Conservation (phyloP, 2,329 filamentous ascomycete species). For the Chaetomiaceae sp. region DNA sequence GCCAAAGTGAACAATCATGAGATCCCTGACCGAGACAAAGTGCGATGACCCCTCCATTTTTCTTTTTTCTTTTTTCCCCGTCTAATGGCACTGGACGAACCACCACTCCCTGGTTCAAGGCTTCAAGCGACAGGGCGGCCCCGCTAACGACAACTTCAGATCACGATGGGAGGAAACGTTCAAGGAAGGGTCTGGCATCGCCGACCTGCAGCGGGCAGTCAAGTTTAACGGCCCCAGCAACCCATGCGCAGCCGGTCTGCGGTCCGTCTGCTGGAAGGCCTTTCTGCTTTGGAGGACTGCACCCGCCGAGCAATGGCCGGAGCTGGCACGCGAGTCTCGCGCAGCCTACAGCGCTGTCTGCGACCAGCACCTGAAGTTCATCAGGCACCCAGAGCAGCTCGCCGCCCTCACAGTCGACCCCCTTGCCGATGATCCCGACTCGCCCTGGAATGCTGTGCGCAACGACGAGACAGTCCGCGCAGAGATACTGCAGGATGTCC, state of each 20-base stretch:
- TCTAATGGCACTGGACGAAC: neutral
- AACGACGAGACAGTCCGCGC: conserved; percentile 77
- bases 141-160: conserved; percentile 38
- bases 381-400: conserved; percentile 79
- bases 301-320: conserved; percentile 63
- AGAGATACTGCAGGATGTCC: conserved; percentile 93
- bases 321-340: conserved; percentile 63
- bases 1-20: conserved; percentile 33
- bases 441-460: conserved; percentile 83
- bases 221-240: conserved; percentile 55
- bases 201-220: conserved; percentile 61
- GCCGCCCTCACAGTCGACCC: conserved; percentile 70
- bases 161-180: conserved; percentile 65
- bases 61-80: neutral
- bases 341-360: conserved; percentile 68
- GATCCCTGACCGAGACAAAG: conserved; percentile 52
- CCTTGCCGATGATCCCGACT: conserved; percentile 80
- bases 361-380: conserved; percentile 72
- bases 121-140: too few relatives aligned
- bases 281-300: conserved; percentile 74
- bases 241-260: conserved; percentile 66
- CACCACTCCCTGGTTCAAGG: too few relatives aligned
- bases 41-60: conserved; percentile 27
- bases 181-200: conserved; percentile 51
- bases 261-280: conserved; percentile 90